Evolutionary conservation across 2,329 filamentous ascomycete species (phyloP).

Genomic region (Talaromyces sp.): DNA sequence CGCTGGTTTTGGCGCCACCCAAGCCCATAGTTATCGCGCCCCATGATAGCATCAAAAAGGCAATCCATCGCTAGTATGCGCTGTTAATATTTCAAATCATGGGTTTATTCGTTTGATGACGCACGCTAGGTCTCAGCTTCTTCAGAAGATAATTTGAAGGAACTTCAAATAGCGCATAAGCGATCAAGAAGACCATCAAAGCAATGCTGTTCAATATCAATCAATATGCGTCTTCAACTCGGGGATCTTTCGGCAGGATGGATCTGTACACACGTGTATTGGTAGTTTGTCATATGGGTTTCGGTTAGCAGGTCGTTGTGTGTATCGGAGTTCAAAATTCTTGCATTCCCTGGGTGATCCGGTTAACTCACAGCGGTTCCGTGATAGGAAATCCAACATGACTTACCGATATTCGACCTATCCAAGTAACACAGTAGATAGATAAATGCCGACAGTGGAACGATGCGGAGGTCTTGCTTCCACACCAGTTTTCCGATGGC

Average conservation of each 20-base stretch:
- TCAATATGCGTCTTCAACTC: not conserved
- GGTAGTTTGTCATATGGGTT: slow-evolving; percentile 56
- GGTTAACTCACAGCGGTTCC: too few species aligned
- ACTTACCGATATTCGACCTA: slow-evolving; percentile 58
- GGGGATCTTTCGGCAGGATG: not conserved
- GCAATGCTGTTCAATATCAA: slow-evolving; percentile 32
- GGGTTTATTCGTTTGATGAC: not conserved
- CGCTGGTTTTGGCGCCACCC: slow-evolving; percentile 41
- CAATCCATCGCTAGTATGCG: slow-evolving; percentile 40
- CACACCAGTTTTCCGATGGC: slow-evolving; percentile 28
- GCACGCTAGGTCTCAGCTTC: slow-evolving; percentile 41
- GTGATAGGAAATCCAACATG: too few species aligned
- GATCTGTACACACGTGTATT: slow-evolving; percentile 48
- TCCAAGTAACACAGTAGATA: slow-evolving; percentile 66
- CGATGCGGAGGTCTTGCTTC: slow-evolving; percentile 59
- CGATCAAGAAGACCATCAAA: slow-evolving; percentile 46
- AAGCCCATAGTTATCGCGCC: slow-evolving; percentile 46
- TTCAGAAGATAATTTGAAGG: slow-evolving; percentile 49
- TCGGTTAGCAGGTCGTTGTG: slow-evolving; percentile 58
- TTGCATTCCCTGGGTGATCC: slow-evolving; percentile 49
- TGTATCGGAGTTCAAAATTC: slow-evolving; percentile 58
- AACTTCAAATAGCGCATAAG: slow-evolving; percentile 48
- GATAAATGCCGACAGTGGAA: slow-evolving; percentile 59
- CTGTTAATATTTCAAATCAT: not conserved
- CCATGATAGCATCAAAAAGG: slow-evolving; percentile 49